A percentile compares a stretch with the other conserved stretches of the same genome.
phyloP scores from a whole-genome alignment of 2,329 filamentous ascomycete species.

The Fusarium xyrophilum region DNA sequence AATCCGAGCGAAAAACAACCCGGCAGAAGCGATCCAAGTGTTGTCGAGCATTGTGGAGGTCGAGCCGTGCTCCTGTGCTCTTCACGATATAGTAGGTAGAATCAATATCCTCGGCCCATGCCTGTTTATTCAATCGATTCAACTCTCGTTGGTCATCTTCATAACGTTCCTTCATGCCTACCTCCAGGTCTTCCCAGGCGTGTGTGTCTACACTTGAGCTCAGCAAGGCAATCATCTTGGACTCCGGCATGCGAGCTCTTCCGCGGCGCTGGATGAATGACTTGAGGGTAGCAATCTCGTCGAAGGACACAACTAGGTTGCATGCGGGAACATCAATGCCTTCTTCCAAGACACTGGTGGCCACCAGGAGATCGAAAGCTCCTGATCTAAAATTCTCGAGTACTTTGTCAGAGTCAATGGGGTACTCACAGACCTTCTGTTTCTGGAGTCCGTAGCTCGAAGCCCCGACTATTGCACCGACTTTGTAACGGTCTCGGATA shows the following conservation, averaged over 20 bases:
- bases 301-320: slow-evolving; percentile 67
- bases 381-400: slow-evolving; percentile 61
- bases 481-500: slow-evolving; percentile 54
- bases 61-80: slow-evolving; percentile 67
- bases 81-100: slow-evolving; percentile 47
- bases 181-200: slow-evolving; percentile 72
- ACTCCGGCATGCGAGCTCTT: slow-evolving; percentile 58
- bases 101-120: slow-evolving; percentile 49
- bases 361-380: slow-evolving; percentile 63
- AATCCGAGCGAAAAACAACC: slow-evolving; percentile 63
- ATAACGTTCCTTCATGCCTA: slow-evolving; percentile 74
- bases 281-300: slow-evolving; percentile 57
- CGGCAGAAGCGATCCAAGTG: slow-evolving; percentile 85
- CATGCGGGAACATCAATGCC: slow-evolving; percentile 72
- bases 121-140: slow-evolving; percentile 57
- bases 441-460: slow-evolving; percentile 49
- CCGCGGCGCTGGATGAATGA: slow-evolving; percentile 66
- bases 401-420: slow-evolving; percentile 43
- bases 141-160: slow-evolving; percentile 64
- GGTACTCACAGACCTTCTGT: slow-evolving; percentile 51
- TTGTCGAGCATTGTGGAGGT: slow-evolving; percentile 73
- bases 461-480: slow-evolving; percentile 64
- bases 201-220: slow-evolving; percentile 38
- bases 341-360: slow-evolving; percentile 71
- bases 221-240: slow-evolving; percentile 56